Conservation (phyloP, 2,329 filamentous ascomycete genomes). For the Fusarium xylarioides region DNA sequence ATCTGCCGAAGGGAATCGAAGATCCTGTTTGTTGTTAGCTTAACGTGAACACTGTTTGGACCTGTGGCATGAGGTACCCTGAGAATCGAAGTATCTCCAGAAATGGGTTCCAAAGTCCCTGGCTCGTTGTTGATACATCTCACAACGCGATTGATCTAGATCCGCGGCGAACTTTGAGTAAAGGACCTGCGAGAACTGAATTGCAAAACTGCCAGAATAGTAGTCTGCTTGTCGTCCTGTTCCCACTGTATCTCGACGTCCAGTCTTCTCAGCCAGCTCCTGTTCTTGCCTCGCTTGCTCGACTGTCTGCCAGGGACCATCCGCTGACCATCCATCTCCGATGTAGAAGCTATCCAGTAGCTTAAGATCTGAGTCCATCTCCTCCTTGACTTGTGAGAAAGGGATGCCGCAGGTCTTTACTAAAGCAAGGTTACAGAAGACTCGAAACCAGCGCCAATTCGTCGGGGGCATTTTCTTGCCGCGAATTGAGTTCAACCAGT, state of each 20-base stretch:
- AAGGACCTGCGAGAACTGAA: constrained; percentile 60
- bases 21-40: constrained; percentile 48
- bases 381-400: constrained; percentile 43
- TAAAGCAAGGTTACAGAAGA: constrained; percentile 59
- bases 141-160: constrained; percentile 51
- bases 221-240: constrained; percentile 57
- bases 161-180: constrained; percentile 55
- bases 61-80: constrained; percentile 44
- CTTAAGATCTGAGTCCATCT: constrained; percentile 54
- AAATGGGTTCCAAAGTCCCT: constrained; percentile 52
- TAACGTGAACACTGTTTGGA: accelerated
- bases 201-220: constrained; percentile 63
- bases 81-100: constrained; percentile 58
- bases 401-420: constrained; percentile 52
- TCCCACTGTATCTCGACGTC: constrained; percentile 36
- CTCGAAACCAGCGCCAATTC: constrained; percentile 64
- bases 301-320: constrained; percentile 53
- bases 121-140: constrained; percentile 51
- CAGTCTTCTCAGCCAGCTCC: constrained; percentile 2
- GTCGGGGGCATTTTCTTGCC: constrained; percentile 56
- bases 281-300: constrained; percentile 25
- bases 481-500: constrained; percentile 56
- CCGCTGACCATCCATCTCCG: constrained; percentile 57
- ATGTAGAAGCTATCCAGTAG: constrained; percentile 57
- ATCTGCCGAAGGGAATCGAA: constrained; percentile 61